These are phyloP conservation scores for Populus euphratica DNA, from an alignment of 345 rosid species.

Conservation along the genomic window DNA sequence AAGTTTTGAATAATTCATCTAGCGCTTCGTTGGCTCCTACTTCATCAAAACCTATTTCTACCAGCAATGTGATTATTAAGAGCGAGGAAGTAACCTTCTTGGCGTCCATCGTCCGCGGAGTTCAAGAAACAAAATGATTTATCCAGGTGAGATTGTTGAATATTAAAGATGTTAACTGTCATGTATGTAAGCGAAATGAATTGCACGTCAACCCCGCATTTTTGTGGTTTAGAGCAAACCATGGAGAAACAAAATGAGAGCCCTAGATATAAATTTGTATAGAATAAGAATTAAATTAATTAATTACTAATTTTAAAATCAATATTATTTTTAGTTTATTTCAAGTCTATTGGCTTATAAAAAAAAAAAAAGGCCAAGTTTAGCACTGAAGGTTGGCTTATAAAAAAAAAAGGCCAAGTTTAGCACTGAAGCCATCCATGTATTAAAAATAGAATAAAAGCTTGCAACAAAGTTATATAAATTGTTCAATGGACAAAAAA, in stretches of 20 bases:
- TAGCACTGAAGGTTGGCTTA: no score
- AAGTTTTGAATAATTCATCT: background rate
- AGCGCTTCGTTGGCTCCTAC: background rate
- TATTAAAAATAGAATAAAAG: no score
- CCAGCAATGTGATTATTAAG: background rate
- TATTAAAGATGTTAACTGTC: background rate
- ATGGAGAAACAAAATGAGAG: background rate
- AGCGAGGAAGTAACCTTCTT: background rate
- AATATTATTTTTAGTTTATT: no score
- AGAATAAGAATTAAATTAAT: no score
- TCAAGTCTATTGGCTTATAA: no score
- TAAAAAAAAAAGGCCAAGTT: no score
- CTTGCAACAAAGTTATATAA: no score
- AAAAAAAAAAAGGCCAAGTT: no score
- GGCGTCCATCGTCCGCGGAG: background rate
- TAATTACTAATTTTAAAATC: no score
- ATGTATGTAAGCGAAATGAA: no score
- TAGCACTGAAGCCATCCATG: no score
- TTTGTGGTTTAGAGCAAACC: background rate
- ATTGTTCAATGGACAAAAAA: no score
- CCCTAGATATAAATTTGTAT: background rate
- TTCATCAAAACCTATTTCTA: background rate
- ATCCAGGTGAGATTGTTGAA: background rate
- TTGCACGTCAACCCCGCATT: background rate
- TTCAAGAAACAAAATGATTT: background rate